Evolutionary conservation across 2,329 filamentous ascomycete species (phyloP), one percentile per base, ranked within the genome.

Genomic region (Diaporthe citri): DNA sequence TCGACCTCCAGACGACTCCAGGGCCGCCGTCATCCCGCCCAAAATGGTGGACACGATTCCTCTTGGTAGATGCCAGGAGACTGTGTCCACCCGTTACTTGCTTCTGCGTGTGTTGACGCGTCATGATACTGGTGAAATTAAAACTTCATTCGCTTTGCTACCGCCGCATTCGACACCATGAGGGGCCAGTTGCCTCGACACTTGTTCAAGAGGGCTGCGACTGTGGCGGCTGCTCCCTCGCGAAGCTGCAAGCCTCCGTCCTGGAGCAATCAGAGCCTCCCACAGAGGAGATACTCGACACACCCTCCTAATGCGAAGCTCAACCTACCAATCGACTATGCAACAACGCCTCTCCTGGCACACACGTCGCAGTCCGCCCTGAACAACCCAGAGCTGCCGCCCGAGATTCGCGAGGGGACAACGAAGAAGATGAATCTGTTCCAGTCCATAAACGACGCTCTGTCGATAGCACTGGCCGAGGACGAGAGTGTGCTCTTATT

Each of bases 391-490:
- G 95, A 97, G 80, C 90, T 98, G 6, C 88, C 94, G 0, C 82
- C 87, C 43, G 88, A 92, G 28, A 87, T 91, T 41, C 90, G 89
- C 78, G 91, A 91, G 82, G 91, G 92, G 60, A 89, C 92, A 1
- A 96, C 95, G 3, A 95, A 95, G 82, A 93, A 94, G 78, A 93
- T 97, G 89, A 98, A 98, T 85, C 90, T 98, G 51, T 98, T 97
- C 86, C 95, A 97, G 83, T 93, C 97, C 69, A 92, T 99, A 87
- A 98, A 98, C 82, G 92, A 96, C 78, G 96, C 96, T 15, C 88
- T 99, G 31, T 91, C 94, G 31, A 94, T 93, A 75, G 95, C 96
- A 34, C 89, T 99, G 39, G 91, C 93, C 22, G 91, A 93, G 48
- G 96, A 98, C 80, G 95, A 97, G 77, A 92, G 93, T 25, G 95